Evolutionary conservation across 306 rosid species (phyloP), one percentile per base, ranked within the genome.

Genomic region (Castanopsis chinensis): DNA sequence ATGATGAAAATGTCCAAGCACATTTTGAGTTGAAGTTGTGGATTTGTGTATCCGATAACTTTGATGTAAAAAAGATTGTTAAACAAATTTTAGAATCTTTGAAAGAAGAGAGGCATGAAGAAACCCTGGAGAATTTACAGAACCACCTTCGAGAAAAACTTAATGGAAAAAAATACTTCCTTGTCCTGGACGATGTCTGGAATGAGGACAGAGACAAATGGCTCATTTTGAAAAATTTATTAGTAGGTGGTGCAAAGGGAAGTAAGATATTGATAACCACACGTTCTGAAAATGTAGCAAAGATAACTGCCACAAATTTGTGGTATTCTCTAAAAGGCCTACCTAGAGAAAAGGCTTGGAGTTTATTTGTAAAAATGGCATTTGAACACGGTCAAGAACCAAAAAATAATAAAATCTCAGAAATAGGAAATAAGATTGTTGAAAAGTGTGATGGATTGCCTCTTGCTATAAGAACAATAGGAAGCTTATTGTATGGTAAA

Each of bases 21-120:
- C 2, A 45, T 0, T 8, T 45, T 45, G 1, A 45, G 52, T 0
- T 0, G 0, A 43, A 45, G 3, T 2, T 45, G 0, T 45, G 52
- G 52, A 0, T 10, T 45, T 10, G 52, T 45, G 0, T 45, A 0
- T 45, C 52, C 2, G 14, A 45, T 10, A 45, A 0, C 52, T 45
- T 45, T 45, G 52, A 45, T 2, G 1, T 45, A 2, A 2, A 45
- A 35, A 8, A 0, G 0, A 35, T 35, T 35, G 41, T 35, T 1
- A 35, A 35, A 35, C 2, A 35, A 35, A 35, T 35, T 1, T 6
- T 35, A 35, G 9, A 35, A 35, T 1, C 1, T 0, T 6, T 35
- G 0, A 1, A 1, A 33, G 0, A 1, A 0, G 0, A 0, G 9
- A 35, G 0, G 0, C 2, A 6, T 6, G 4, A 9, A 45, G 52